Evolutionary conservation across 106 monocot species (phyloP).

Genomic region (Dioscorea zingiberensis): DNA sequence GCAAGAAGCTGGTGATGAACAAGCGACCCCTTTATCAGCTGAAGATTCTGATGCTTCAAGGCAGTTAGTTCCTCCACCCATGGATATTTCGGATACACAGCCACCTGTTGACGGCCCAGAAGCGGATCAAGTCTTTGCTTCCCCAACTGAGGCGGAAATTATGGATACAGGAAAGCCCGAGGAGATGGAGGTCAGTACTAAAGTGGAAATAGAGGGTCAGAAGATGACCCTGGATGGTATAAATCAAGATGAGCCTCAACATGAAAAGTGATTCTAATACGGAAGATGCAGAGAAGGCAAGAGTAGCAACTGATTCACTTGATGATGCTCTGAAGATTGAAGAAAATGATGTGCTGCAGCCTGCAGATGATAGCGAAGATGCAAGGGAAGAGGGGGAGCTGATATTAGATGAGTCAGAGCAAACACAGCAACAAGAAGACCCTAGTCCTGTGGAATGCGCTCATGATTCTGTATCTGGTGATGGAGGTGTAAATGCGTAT

Average conservation of each 20-base stretch:
- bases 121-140: slow-evolving; percentile 15
- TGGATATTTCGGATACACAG: slow-evolving; percentile 23
- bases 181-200: slow-evolving; percentile 17
- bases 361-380: slow-evolving; percentile 36
- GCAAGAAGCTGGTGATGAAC: slow-evolving; percentile 16
- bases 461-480: slow-evolving; percentile 13
- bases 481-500: slow-evolving; percentile 18
- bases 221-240: neutral
- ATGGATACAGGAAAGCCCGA: slow-evolving; percentile 11
- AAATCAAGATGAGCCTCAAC: slow-evolving; percentile 25
- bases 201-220: slow-evolving; percentile 31
- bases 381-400: slow-evolving; percentile 66
- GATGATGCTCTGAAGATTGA: slow-evolving; percentile 31
- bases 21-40: slow-evolving; percentile 10
- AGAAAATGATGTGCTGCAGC: slow-evolving; percentile 22
- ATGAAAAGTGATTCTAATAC: slow-evolving; percentile 26
- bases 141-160: slow-evolving; percentile 14
- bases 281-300: slow-evolving; percentile 29
- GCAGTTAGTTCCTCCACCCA: neutral
- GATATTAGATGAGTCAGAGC: slow-evolving; percentile 50
- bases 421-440: slow-evolving; percentile 31
- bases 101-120: slow-evolving; percentile 24
- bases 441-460: slow-evolving; percentile 6
- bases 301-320: slow-evolving; percentile 1
- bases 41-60: slow-evolving; percentile 9